Percentiles rank a stretch among this genome's conserved stretches.
Evolutionary conservation across 2,329 filamentous ascomycete genomes (phyloP).

Genomic region (Talaromyces sp.): DNA sequence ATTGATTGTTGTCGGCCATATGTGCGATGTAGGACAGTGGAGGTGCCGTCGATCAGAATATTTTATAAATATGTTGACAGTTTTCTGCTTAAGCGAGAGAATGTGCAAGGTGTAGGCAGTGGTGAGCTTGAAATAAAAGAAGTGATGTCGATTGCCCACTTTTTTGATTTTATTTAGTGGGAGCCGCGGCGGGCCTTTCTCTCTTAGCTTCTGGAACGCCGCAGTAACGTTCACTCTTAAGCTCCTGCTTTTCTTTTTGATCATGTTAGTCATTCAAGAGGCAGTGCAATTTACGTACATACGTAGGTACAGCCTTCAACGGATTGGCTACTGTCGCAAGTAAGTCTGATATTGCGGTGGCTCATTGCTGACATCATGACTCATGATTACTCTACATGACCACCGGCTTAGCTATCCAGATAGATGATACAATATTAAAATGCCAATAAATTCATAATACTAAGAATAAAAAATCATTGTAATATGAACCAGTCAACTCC

Average conservation of each 20-base stretch:
- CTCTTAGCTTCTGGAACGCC: neutral
- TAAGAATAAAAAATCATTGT: neutral
- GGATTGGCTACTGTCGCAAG: neutral
- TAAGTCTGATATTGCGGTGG: neutral
- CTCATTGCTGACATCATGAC: neutral
- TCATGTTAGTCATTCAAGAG: neutral
- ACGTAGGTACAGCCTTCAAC: neutral
- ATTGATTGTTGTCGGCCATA: slow-evolving; percentile 19
- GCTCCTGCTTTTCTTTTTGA: too few species aligned
- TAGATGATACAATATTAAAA: neutral
- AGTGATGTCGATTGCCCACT: neutral
- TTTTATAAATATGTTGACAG: neutral
- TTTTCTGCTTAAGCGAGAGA: neutral
- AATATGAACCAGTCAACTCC: slow-evolving; percentile 15
- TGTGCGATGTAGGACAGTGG: neutral
- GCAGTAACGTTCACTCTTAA: too few species aligned
- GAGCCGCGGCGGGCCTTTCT: neutral
- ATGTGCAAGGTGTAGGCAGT: neutral
- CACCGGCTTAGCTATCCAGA: neutral
- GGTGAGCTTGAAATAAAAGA: neutral
- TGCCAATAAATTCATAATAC: neutral
- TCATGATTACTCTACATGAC: slow-evolving; percentile 11
- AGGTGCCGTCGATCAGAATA: neutral
- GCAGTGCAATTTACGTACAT: neutral
- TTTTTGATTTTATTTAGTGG: neutral